Base-by-base conservation (phyloP, 495 filamentous ascomycete species). In the Penicillium silybi region DNA sequence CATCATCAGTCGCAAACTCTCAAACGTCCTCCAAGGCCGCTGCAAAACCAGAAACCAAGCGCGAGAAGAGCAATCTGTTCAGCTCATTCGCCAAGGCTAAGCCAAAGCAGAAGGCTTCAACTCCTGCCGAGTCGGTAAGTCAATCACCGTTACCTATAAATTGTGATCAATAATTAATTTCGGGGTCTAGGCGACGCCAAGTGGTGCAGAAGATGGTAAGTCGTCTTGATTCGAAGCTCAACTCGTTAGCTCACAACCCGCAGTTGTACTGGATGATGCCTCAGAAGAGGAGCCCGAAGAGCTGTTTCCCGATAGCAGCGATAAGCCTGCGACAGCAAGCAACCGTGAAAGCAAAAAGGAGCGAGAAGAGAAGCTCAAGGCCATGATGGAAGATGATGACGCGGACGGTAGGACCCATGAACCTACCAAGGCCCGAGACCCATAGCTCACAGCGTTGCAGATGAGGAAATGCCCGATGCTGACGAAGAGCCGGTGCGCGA, bases 381-480 rank as follows among this genome's bases (percentile, higher is more conserved):
- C 82, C 50, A 95, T 96, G 90, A 95, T 96, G 90, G 89, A 95
- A 25, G 81, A 89, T 58, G 85, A 87, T 37, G 87, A 85, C 62
- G 59, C 54, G 13, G 64, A 65, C n/a, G 64, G 64, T 67, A 58
- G 20, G 50, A 7, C 15, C 22, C 16, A 13, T 32, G 6, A 20
- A 8, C 26, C 42, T 53, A 34, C 7, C 16, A n/a, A 41, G 38
- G 20, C 41, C 17, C 7, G 11, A 15, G 29, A 11, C 29, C 47
- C 47, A 17, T 19, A 10, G 46, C 53, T 64, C 6, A 62, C 40
- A 17, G 32, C 6, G 38, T 6, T 34, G 16, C 47, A 64, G 69
- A 76, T 52, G 75, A 80, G 67, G 74, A 75, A 34, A 77, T 79
- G 67, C 70, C 69, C 22, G 74, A 77, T 59, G 69, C 67, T 40